Base-by-base conservation (phyloP, 208 protist species). In the Crithidia mellificae region DNA sequence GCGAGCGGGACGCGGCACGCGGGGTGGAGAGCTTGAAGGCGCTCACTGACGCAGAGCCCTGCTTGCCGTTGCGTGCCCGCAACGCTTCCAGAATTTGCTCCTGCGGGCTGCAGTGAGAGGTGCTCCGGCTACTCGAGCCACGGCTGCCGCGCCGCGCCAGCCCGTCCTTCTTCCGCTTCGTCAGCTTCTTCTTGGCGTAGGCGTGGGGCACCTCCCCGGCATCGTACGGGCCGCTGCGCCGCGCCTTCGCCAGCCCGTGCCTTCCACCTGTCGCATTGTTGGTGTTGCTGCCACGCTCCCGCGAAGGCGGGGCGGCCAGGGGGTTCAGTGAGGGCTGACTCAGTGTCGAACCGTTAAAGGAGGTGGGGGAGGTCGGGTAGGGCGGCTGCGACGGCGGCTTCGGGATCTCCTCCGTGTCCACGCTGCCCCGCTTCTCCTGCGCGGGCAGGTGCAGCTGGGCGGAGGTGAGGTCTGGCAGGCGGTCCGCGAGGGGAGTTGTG, bases 151-250 rank as follows among this genome's bases (percentile, higher is more conserved):
- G 39, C 9, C 27, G 17, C 38, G 8, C 20, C 20, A 29, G 24
- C 2, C 20, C 43, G 11, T 69, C 62, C 43, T 64, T 75, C 55
- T 58, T 68, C 12, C 63, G 69, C 62, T 56, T 75, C 46, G 39
- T 15, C 22, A 68, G 27, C 46, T 58, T 75, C 53, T 59, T 53
- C 39, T 56, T 75, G 8, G 15, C 30, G 22, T 55, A 55, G 25
- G 44, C n/a, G 22, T 53, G 34, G 32, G 59, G 34, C 7, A 41
- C 43, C 1, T 67, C 69, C 20, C 41, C 47, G 36, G 34, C 20
- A 24, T 47, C 55, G 56, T 29, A 22, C 3, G 56, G 44, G 36
- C 56, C 51, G 43, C 44, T 41, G 39, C 43, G 43, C 14, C 52
- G 68, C 3, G 32, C 25, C 34, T 54, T 74, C 0, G 30, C 36